Percentiles rank a stretch among this genome's conserved stretches.
Conservation (phyloP, 2,329 filamentous ascomycete species). For the Colletotrichum sp. region DNA sequence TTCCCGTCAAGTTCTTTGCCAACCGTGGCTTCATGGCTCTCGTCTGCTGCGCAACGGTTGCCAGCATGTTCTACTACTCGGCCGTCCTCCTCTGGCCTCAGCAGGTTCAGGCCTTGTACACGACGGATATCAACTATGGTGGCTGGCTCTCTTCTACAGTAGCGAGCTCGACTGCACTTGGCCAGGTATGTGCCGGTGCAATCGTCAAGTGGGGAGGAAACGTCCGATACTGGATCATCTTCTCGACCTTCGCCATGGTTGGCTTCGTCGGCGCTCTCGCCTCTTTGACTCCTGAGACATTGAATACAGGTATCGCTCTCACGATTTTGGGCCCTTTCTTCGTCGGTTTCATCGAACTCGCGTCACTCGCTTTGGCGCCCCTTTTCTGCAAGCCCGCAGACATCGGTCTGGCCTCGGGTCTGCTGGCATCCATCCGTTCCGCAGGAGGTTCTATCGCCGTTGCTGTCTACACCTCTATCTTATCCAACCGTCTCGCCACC, state of each 20-base stretch:
- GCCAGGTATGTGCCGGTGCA: constrained; percentile 35
- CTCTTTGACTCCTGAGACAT: constrained; percentile 34
- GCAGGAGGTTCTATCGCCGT: constrained; percentile 41
- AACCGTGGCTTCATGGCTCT: constrained; percentile 41
- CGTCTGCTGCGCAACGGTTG: constrained; percentile 38
- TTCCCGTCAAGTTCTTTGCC: constrained; percentile 40
- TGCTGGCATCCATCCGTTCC: constrained; percentile 43
- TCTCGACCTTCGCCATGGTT: constrained; percentile 41
- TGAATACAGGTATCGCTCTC: constrained; percentile 35
- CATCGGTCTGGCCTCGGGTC: constrained; percentile 45
- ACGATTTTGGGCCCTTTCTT: constrained; percentile 41
- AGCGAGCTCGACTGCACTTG: constrained; percentile 36
- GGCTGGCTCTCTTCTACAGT: constrained; percentile 43
- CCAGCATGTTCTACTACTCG: constrained; percentile 36
- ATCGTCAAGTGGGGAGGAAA: constrained; percentile 39
- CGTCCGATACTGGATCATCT: constrained; percentile 40
- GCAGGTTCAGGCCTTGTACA: constrained; percentile 38
- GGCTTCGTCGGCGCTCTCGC: constrained; percentile 38
- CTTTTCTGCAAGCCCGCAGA: constrained; percentile 42
- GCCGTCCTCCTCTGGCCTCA: constrained; percentile 41
- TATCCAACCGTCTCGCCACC: constrained; percentile 39
- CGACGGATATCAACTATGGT: constrained; percentile 35
- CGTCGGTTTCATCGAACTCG: constrained; percentile 40
- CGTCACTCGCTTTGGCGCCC: constrained; percentile 36
- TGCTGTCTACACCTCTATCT: constrained; percentile 43